phyloP scores from a whole-genome alignment of 257 asterid species.

The Mentha longifolia region DNA sequence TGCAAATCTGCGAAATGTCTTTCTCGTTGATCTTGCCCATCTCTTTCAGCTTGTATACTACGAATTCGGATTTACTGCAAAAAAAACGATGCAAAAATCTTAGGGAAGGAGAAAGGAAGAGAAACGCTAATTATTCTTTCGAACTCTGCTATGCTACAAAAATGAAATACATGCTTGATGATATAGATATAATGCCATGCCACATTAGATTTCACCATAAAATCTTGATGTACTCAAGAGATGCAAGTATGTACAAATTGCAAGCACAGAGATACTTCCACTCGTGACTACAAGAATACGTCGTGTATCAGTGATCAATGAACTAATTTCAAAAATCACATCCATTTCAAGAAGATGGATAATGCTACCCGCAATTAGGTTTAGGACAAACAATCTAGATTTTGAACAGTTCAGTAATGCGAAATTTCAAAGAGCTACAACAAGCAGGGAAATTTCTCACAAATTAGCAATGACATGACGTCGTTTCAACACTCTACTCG shows the following conservation, averaged over 20 bases:
- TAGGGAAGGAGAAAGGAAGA: neutral
- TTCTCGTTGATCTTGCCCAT: slow-evolving; percentile 80
- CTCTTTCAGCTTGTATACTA: slow-evolving; percentile 89
- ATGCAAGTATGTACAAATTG: neutral
- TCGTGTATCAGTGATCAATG: neutral
- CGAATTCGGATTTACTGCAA: slow-evolving; percentile 87
- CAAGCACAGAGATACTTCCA: neutral
- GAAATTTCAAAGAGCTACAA: neutral
- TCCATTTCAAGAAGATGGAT: neutral
- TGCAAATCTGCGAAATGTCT: slow-evolving; percentile 70
- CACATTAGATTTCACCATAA: neutral
- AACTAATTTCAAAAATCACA: neutral
- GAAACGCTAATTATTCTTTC: neutral
- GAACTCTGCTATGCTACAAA: neutral
- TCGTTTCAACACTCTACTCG: neutral
- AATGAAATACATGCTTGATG: neutral
- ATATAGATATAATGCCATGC: slow-evolving; percentile 10
- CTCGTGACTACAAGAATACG: neutral
- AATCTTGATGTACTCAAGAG: neutral
- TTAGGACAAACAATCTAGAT: neutral
- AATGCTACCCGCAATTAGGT: neutral
- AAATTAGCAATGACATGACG: neutral
- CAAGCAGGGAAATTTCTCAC: neutral
- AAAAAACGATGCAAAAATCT: slow-evolving; percentile 2
- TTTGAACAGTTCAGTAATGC: neutral